Evolutionary conservation across 345 rosid genomes (phyloP).

Genomic region (Cardamine occulta): DNA sequence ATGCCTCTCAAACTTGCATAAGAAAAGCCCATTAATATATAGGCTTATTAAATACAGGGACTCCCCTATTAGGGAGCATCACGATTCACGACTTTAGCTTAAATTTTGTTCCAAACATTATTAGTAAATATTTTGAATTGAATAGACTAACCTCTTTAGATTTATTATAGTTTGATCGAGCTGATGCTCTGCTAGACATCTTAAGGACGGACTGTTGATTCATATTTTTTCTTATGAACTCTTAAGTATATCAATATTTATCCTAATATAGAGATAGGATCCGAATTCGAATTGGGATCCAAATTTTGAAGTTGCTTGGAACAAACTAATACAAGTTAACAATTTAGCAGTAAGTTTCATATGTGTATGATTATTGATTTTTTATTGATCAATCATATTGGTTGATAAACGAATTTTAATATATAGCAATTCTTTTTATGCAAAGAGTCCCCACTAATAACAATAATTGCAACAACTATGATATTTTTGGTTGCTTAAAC

Average conservation of each 20-base stretch:
- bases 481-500: no score
- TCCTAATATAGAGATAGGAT: not conserved
- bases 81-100: not conserved
- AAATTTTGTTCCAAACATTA: not conserved
- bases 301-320: not conserved
- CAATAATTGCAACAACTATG: not conserved
- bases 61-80: not conserved
- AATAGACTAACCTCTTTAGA: no score
- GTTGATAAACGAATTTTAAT: not conserved
- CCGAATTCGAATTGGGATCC: not conserved
- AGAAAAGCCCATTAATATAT: not conserved
- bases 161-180: no score
- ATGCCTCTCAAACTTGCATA: not conserved
- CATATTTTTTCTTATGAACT: not conserved
- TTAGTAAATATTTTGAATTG: no score
- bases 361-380: no score
- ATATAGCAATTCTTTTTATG: not conserved
- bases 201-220: not conserved
- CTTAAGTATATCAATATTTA: not conserved
- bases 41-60: not conserved
- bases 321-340: not conserved
- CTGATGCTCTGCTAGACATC: conserved; percentile 24
- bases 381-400: not conserved
- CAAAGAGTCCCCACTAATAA: not conserved
- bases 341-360: not conserved